Conservation (phyloP, 371 early-diverging fungal genomes). For the Saksenaea vasiformis region DNA sequence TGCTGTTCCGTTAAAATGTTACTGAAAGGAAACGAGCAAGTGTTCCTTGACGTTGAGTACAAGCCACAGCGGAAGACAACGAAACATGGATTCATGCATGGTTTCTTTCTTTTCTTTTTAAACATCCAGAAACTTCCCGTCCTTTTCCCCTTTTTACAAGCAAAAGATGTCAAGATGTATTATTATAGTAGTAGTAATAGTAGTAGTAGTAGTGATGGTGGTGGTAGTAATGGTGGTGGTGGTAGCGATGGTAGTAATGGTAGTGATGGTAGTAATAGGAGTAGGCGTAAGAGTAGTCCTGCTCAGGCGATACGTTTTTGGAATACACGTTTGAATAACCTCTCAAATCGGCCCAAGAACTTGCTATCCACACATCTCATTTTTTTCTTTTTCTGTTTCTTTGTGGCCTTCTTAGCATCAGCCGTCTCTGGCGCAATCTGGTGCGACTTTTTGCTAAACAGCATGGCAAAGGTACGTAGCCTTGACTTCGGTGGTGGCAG, state of each 20-base stretch:
- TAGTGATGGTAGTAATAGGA: neutral
- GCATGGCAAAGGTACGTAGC: neutral
- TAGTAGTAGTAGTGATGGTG: too few species aligned
- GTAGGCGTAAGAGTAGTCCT: too few species aligned
- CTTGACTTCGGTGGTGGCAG: constrained; percentile 1
- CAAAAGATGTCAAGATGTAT: too few species aligned
- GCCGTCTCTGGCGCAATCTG: constrained; percentile 4
- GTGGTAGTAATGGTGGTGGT: neutral
- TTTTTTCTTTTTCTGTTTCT: constrained; percentile 9
- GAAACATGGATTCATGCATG: too few species aligned
- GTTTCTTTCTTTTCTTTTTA: too few species aligned
- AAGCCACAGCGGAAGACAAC: neutral
- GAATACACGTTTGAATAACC: constrained; percentile 21
- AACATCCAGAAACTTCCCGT: too few species aligned
- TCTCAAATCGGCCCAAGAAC: constrained; percentile 15
- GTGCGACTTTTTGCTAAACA: constrained; percentile 2
- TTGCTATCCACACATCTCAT: constrained; percentile 14
- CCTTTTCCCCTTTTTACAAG: too few species aligned
- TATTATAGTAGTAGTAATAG: too few species aligned
- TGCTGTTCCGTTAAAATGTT: neutral
- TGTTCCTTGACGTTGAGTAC: neutral
- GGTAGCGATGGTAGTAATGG: neutral
- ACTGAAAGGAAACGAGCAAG: neutral
- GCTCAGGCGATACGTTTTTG: constrained; percentile 20
- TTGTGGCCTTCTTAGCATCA: neutral